phyloP scores from a whole-genome alignment of 352 stramenopile genomes.

The Phytophthora agathidicida region DNA sequence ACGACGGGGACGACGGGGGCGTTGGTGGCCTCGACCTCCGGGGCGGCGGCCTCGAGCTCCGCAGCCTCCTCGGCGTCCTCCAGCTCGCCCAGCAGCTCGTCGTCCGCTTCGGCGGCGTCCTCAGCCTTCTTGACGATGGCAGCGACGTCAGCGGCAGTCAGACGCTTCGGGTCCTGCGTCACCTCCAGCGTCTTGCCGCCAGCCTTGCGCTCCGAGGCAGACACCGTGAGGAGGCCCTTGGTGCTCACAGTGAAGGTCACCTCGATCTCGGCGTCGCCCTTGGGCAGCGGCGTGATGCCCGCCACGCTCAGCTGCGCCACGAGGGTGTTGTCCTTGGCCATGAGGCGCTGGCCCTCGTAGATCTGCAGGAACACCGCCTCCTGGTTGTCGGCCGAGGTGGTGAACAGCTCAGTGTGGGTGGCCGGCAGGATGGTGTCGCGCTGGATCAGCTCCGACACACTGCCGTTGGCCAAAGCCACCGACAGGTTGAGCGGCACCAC shows the following conservation, averaged over 20 bases:
- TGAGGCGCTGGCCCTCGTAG: conserved; percentile 96
- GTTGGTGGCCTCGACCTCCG: conserved; percentile 32
- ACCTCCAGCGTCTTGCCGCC: conserved; percentile 82
- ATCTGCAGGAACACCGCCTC: conserved; percentile 92
- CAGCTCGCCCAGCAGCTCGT: conserved; percentile 74
- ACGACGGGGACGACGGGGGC: conserved; percentile 40
- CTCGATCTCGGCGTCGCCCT: conserved; percentile 93
- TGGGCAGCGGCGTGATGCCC: conserved; percentile 88
- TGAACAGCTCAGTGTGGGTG: conserved; percentile 84
- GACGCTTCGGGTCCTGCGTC: conserved; percentile 71
- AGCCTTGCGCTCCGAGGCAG: conserved; percentile 78
- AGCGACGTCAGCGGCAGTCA: conserved; percentile 71
- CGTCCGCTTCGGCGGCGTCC: conserved; percentile 84
- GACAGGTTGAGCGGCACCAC: conserved; percentile 94
- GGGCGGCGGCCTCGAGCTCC: conserved; percentile 42
- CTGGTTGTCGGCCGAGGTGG: conserved; percentile 93
- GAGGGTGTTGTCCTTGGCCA: conserved; percentile 97
- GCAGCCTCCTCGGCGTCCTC: conserved; percentile 69
- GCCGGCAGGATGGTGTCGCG: conserved; percentile 91
- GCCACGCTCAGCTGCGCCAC: conserved; percentile 91
- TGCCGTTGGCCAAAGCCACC: conserved; percentile 91
- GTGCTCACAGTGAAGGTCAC: conserved; percentile 93
- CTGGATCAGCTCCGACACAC: conserved; percentile 92
- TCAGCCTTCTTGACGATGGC: conserved; percentile 86
- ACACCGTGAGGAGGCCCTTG: conserved; percentile 95